phyloP scores from a whole-genome alignment of 495 filamentous ascomycete genomes.

The Astrothelium subdiscretum region DNA sequence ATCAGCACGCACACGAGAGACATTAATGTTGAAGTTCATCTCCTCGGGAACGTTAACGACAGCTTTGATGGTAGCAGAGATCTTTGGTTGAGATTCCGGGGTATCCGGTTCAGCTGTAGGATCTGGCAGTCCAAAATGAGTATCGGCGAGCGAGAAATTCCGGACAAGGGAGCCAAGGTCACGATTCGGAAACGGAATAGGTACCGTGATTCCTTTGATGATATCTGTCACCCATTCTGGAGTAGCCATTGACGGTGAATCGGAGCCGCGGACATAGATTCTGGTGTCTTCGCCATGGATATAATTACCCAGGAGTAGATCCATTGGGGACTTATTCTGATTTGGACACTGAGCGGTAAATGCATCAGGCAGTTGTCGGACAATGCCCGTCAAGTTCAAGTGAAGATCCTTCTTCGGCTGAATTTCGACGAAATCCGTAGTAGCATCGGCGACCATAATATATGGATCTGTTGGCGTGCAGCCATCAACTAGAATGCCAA shows the following conservation, averaged over 20 bases:
- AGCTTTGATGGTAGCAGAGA: constrained; percentile 73
- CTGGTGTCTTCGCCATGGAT: constrained; percentile 65
- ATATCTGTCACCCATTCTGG: constrained; percentile 75
- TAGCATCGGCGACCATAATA: constrained; percentile 66
- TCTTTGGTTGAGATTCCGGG: constrained; percentile 59
- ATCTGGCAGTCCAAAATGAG: constrained; percentile 72
- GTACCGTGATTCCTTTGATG: constrained; percentile 69
- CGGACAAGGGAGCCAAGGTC: constrained; percentile 69
- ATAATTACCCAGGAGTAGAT: constrained; percentile 70
- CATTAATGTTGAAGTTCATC: constrained; percentile 71
- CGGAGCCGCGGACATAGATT: constrained; percentile 69
- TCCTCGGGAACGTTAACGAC: constrained; percentile 66
- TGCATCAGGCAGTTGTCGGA: constrained; percentile 56
- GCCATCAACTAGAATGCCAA: constrained; percentile 70
- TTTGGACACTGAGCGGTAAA: constrained; percentile 63
- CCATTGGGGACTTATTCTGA: constrained; percentile 67
- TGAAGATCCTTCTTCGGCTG: constrained; percentile 50
- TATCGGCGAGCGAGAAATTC: constrained; percentile 73
- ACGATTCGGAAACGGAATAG: constrained; percentile 70
- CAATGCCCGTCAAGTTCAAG: constrained; percentile 56
- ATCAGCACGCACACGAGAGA: constrained; percentile 58
- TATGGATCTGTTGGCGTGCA: constrained; percentile 51
- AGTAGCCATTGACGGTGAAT: constrained; percentile 48
- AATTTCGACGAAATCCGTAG: constrained; percentile 52
- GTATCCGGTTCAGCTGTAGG: constrained; percentile 62